A percentile compares a stretch with the other conserved stretches of the same genome.
phyloP scores from a whole-genome alignment of 352 stramenopile species.

The Phytophthora palmivora region DNA sequence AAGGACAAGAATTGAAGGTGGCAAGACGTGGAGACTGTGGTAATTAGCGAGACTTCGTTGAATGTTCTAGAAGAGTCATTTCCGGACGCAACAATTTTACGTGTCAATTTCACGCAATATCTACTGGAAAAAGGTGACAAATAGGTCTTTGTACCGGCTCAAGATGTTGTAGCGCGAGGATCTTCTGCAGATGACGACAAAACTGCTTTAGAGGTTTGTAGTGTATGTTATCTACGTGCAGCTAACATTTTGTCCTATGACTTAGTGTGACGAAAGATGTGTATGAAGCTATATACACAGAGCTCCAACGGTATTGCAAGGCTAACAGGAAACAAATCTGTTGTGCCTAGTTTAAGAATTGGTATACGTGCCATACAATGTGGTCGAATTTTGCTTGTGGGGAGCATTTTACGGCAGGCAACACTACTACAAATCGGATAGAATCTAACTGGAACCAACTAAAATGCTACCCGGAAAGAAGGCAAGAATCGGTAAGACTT shows the following conservation, averaged over 20 bases:
- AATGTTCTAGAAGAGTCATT: slow-evolving; percentile 33
- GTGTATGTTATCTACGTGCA: not conserved
- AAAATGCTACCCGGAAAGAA: slow-evolving; percentile 18
- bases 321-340: not conserved
- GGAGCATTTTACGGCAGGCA: slow-evolving; percentile 15
- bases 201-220: slow-evolving; percentile 16
- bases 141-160: slow-evolving; percentile 8
- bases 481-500: slow-evolving; percentile 19
- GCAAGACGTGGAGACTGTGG: slow-evolving; percentile 1
- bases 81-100: slow-evolving; percentile 10
- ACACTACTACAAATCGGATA: slow-evolving; percentile 24
- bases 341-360: slow-evolving; percentile 22
- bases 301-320: slow-evolving; percentile 4
- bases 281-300: not conserved
- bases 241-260: not conserved
- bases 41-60: slow-evolving; percentile 35
- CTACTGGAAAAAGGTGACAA: slow-evolving; percentile 24
- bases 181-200: not conserved
- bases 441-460: slow-evolving; percentile 31
- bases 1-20: no score
- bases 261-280: slow-evolving; percentile 7
- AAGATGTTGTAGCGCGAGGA: slow-evolving; percentile 12
- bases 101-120: slow-evolving; percentile 29
- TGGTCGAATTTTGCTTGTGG: slow-evolving; percentile 19
- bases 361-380: slow-evolving; percentile 19